Evolutionary conservation across 371 early-diverging fungal species (phyloP), one percentile per base, ranked within the genome.

Genomic region (Dichotomocladium elegans): DNA sequence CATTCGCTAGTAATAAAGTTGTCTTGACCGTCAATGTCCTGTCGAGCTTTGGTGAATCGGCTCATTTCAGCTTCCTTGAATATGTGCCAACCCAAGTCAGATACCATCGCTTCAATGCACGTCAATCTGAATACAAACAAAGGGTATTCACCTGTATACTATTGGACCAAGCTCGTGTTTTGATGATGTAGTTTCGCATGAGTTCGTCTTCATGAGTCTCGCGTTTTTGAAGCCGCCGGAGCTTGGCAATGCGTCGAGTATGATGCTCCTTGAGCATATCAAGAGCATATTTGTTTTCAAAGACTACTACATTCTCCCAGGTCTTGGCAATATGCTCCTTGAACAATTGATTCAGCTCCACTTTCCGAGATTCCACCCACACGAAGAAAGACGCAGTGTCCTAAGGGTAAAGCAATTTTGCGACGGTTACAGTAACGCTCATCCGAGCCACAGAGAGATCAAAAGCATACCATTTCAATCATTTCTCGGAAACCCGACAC

Each of bases 1-100:
- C 90, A 90, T 51, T 90, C 86, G 41, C 77, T 77, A 24, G 73
- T 69, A 15, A 87, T 74, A 69, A 81, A 84, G 37, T 77, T 77
- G 25, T 82, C 81, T 43, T 83, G 79, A 1, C 78, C 79, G 53
- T 77, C 77, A 51, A 74, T 71, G 46, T 90, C 88, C 61, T 85
- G 86, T 8, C 79, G 56, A 1, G 81, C 79, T 44, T 80, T 82
- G 14, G 75, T 73, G 40, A 82, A 82, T 4, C 82, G 74, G 21
- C 68, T 67, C 28, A 69, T 68, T 52, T 88, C 90, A 35, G 81
- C 67, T 31, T 80, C 79, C 54, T 66, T 42, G 9, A 41, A 24
- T 4, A 51, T n/a, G n/a, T n/a, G n/a, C n/a, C n/a, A n/a, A n/a
- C n/a, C n/a, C n/a, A n/a, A n/a, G n/a, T n/a, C n/a, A n/a, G n/a